Evolutionary conservation across 768 basidiomycete species (phyloP), one percentile per base, ranked within the genome.

Genomic region (Leccinum variicolor): DNA sequence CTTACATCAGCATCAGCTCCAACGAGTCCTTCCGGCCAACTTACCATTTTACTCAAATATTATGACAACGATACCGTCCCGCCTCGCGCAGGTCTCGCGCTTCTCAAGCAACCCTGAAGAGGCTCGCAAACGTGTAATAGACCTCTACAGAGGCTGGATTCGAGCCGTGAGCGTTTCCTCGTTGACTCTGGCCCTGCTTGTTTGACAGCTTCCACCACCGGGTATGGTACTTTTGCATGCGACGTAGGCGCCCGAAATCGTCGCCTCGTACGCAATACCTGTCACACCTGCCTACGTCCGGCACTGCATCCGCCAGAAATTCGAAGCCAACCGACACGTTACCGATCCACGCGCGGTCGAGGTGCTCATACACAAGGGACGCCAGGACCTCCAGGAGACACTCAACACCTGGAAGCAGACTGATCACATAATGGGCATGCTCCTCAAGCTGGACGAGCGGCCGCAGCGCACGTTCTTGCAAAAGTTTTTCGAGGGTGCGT

Each of bases 341-440:
- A 84, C 86, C 47, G 92, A 98, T 76, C 75, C 82, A 26, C 84
- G 85, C 55, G 84, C 89, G 23, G 84, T 98, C 69, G 94, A 99
- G 71, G 76, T 96, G 47, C 79, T 98, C 64, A 68, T 97, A 41
- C 81, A 89, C 68, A 98, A 98, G 79, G 80, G 84, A 53, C 79
- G 85, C 61, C 89, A 86, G 75, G 94, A 98, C 64, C 92, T 85
- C 68, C 96, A 98, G 79, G 96, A 98, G 79, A 88, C 89, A 53
- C 79, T 97, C 80, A 98, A 98, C 69, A 84, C 82, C 65, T 98
- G 94, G 94, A 94, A 94, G 69, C 89, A 91, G 77, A 81, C 79
- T 45, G 89, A 92, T 59, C 91, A 94, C 67, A 76, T 94, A 29
- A 73, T 86, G 72, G 90, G 90, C 3, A 81, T 90, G 33, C 69